Conservation (phyloP, 768 basidiomycete species). For the Lactarius vividus region DNA sequence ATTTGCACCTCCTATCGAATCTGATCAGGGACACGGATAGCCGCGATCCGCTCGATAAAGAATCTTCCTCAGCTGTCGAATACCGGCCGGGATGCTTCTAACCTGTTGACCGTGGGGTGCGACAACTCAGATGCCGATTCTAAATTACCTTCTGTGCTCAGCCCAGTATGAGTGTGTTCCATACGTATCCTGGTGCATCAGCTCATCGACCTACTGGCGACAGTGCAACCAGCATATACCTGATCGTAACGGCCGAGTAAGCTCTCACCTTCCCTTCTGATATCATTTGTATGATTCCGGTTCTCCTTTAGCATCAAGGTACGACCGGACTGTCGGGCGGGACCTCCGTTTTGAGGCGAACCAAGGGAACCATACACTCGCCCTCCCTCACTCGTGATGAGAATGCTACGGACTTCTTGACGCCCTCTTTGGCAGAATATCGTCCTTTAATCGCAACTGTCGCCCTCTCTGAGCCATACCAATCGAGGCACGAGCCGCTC, state of each 20-base stretch:
- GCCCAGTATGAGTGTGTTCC: conserved; percentile 3
- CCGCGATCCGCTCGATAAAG: background rate
- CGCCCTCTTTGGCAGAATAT: background rate
- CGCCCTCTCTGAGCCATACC: conserved; percentile 3
- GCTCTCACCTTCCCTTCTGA: background rate
- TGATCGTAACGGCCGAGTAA: conserved; percentile 1
- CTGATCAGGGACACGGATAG: conserved; percentile 3
- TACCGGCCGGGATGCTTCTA: background rate
- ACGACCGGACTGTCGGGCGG: background rate
- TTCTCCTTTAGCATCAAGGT: background rate
- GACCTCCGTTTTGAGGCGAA: conserved; percentile 7
- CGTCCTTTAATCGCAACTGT: background rate
- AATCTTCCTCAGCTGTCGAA: background rate
- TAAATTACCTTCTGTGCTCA: background rate
- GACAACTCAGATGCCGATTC: background rate
- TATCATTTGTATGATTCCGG: background rate
- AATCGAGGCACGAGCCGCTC: conserved; percentile 3
- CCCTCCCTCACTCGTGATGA: background rate
- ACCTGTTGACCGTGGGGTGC: background rate
- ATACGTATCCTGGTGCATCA: background rate
- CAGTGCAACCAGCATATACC: conserved; percentile 8
- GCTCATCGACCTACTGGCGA: background rate
- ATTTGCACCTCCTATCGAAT: background rate
- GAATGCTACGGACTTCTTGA: background rate
- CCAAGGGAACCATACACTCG: conserved; percentile 16